Evolutionary conservation across 441 rosid species (phyloP).

Genomic region (Pelargonium exstipulatum): DNA sequence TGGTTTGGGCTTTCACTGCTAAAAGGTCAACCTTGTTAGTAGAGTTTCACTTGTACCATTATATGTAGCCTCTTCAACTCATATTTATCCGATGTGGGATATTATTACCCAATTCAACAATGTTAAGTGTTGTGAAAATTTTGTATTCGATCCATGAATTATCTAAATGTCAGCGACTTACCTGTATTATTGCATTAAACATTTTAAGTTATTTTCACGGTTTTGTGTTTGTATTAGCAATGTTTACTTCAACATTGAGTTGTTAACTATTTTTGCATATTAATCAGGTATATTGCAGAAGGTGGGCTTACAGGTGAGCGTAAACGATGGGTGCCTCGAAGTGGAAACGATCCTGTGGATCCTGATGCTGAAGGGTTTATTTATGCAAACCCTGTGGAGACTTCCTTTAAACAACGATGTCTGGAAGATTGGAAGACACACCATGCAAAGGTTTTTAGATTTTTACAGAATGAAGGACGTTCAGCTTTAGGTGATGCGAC

Average conservation of each 20-base stretch:
- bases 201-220: not conserved
- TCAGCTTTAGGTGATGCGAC: slow-evolving; percentile 65
- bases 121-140: not conserved
- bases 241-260: slow-evolving; percentile 13
- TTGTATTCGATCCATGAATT: not conserved
- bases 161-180: not conserved
- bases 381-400: slow-evolving; percentile 78
- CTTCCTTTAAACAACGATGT: slow-evolving; percentile 86
- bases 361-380: slow-evolving; percentile 84
- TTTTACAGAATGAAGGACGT: slow-evolving; percentile 69
- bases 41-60: too few species aligned
- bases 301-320: slow-evolving; percentile 98
- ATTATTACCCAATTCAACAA: not conserved
- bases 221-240: not conserved
- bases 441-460: slow-evolving; percentile 68
- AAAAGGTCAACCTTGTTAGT: too few species aligned
- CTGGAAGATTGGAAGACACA: slow-evolving; percentile 68
- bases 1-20: too few species aligned
- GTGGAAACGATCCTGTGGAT: slow-evolving; percentile 88
- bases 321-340: slow-evolving; percentile 96
- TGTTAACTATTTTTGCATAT: slow-evolving; percentile 15
- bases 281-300: slow-evolving; percentile 68
- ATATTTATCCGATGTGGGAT: too few species aligned
- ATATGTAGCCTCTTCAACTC: too few species aligned
- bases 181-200: not conserved